Conservation (phyloP, 345 rosid genomes). For the Iberis pinnata region DNA sequence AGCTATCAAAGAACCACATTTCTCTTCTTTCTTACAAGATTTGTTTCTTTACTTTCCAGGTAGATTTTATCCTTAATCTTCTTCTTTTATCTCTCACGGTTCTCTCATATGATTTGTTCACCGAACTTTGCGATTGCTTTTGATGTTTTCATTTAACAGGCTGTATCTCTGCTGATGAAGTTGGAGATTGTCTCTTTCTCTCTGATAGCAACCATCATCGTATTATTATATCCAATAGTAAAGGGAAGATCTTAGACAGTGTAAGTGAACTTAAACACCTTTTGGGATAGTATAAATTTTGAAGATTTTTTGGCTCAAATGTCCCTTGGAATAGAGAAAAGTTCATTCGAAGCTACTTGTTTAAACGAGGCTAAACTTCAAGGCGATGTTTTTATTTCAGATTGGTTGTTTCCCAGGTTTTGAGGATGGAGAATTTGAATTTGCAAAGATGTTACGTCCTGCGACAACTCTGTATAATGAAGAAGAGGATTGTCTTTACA, state of each 20-base stretch:
- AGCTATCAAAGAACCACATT: constrained; percentile 42
- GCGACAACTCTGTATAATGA: constrained; percentile 63
- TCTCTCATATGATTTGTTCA: too few relatives aligned
- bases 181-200: constrained; percentile 54
- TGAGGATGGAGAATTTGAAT: constrained; percentile 93
- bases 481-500: constrained; percentile 67
- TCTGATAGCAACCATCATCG: constrained; percentile 98
- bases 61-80: constrained; percentile 24
- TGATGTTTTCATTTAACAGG: constrained; percentile 36
- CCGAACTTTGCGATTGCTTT: not conserved
- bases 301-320: too few relatives aligned
- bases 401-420: constrained; percentile 94
- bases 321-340: not conserved
- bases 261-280: constrained; percentile 41
- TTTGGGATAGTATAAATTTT: not conserved
- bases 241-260: constrained; percentile 69
- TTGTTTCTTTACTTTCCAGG: constrained; percentile 70
- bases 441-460: constrained; percentile 78
- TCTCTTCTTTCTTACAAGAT: constrained; percentile 42
- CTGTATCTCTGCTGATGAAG: constrained; percentile 70
- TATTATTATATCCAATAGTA: constrained; percentile 45
- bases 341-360: constrained; percentile 1
- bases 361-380: constrained; percentile 25
- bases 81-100: too few relatives aligned
- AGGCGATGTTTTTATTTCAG: constrained; percentile 50